Percentiles rank a stretch among this genome's conserved stretches.
phyloP scores from a whole-genome alignment of 2,329 filamentous ascomycete species.

The Phoma sp. region DNA sequence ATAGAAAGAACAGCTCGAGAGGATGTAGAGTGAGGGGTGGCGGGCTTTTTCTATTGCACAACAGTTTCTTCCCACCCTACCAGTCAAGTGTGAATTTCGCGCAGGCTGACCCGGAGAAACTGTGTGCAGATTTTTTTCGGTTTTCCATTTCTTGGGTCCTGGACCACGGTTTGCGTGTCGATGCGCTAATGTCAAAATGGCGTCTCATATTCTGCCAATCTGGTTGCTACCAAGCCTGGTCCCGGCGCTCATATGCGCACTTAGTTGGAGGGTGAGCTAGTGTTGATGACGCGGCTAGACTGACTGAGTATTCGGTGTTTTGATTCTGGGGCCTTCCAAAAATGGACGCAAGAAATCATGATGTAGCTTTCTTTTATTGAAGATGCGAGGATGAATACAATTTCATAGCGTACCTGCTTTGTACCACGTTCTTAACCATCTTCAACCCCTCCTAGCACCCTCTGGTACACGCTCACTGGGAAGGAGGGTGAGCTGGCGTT shows the following conservation, averaged over 20 bases:
- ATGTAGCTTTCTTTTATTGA: neutral
- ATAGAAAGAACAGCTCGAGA: slow-evolving; percentile 4
- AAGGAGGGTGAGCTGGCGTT: too few species aligned
- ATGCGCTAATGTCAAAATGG: neutral
- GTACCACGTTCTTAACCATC: too few species aligned
- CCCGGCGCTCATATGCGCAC: neutral
- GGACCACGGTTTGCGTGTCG: neutral
- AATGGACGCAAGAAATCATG: neutral
- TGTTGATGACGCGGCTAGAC: neutral
- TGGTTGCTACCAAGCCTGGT: neutral
- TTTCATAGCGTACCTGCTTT: too few species aligned
- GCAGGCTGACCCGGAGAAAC: slow-evolving; percentile 11
- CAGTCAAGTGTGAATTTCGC: slow-evolving; percentile 14
- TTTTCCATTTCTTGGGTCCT: neutral
- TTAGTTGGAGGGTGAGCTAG: neutral
- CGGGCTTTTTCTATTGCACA: slow-evolving; percentile 15
- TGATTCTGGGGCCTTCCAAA: neutral
- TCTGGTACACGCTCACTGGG: too few species aligned
- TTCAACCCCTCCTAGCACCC: too few species aligned
- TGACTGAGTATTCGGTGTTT: neutral
- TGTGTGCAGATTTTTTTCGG: slow-evolving; percentile 2
- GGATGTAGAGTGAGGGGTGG: slow-evolving; percentile 5
- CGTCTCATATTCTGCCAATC: neutral
- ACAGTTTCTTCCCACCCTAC: slow-evolving; percentile 6
- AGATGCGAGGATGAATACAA: neutral